Conservation (phyloP, 2,329 filamentous ascomycete genomes). For the Penicillium glabrum region DNA sequence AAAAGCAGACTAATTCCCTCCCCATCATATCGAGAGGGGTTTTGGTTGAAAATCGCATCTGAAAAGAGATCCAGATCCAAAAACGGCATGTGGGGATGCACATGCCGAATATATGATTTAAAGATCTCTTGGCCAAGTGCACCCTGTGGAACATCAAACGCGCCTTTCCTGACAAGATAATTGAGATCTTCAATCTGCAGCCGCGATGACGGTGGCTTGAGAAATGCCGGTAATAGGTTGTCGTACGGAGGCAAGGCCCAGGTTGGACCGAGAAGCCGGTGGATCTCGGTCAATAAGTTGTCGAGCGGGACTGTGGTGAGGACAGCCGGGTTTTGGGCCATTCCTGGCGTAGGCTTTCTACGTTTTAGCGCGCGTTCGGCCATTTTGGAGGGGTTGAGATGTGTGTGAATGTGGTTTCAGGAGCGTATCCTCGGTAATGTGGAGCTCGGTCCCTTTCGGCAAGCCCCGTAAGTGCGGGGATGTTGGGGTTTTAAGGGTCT, state of each 20-base stretch:
- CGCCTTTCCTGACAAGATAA: slow-evolving; percentile 6
- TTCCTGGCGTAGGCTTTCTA: slow-evolving; percentile 4
- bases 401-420: background rate
- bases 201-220: background rate
- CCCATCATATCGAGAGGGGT: background rate
- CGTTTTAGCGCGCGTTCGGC: slow-evolving; percentile 1
- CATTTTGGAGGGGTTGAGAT: background rate
- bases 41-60: background rate
- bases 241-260: slow-evolving; percentile 9
- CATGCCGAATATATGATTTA: slow-evolving; percentile 9
- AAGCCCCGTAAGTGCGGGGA: background rate
- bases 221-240: slow-evolving; percentile 1
- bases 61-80: slow-evolving; percentile 6
- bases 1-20: slow-evolving; percentile 1
- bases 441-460: background rate
- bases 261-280: slow-evolving; percentile 8
- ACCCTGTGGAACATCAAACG: background rate
- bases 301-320: slow-evolving; percentile 8
- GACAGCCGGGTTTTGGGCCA: slow-evolving; percentile 5
- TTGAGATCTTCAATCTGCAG: slow-evolving; percentile 6
- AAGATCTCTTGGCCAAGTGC: slow-evolving; percentile 3
- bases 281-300: slow-evolving; percentile 8
- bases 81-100: slow-evolving; percentile 12
- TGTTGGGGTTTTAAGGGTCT: background rate
- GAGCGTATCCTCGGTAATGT: background rate